Percentiles rank a stretch among this genome's conserved stretches.
phyloP scores from a whole-genome alignment of 2,329 filamentous ascomycete species.

The Diplodia seriata region DNA sequence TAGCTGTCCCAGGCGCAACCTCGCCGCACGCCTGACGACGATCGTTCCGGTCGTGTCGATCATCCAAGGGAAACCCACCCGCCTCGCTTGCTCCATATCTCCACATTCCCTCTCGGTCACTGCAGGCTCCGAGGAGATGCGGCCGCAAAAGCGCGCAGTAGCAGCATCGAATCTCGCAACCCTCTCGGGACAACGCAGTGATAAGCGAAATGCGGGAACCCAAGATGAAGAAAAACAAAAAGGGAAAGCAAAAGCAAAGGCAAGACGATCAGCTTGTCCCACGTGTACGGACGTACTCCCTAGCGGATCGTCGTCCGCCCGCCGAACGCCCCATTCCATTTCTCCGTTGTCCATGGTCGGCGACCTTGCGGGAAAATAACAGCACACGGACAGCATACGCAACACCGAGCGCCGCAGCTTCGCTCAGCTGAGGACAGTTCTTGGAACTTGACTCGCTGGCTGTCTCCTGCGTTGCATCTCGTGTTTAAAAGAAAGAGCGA shows the following conservation, averaged over 20 bases:
- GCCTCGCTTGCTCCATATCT: conserved; percentile 18
- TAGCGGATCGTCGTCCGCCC: background rate
- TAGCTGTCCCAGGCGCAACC: background rate
- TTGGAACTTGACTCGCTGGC: background rate
- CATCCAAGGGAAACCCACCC: conserved; percentile 1
- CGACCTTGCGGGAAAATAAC: background rate
- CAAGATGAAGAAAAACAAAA: background rate
- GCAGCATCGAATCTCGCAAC: background rate
- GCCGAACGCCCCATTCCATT: conserved; percentile 1
- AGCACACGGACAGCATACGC: background rate
- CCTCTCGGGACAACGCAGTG: background rate
- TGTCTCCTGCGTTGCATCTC: background rate
- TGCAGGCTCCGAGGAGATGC: background rate
- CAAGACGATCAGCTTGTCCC: background rate
- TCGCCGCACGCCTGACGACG: conserved; percentile 3
- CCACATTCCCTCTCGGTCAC: background rate
- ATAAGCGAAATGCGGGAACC: background rate
- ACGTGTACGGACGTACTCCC: conserved; percentile 2
- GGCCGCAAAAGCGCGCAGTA: background rate
- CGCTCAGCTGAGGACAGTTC: background rate
- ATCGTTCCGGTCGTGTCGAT: conserved; percentile 7
- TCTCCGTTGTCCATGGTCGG: background rate
- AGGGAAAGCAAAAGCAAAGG: background rate
- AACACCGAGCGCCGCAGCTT: background rate
- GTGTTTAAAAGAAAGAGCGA: background rate